Evolutionary conservation across 179 eudicot species (phyloP), one percentile per base, ranked within the genome.

Genomic region (Spinacia oleracea): DNA sequence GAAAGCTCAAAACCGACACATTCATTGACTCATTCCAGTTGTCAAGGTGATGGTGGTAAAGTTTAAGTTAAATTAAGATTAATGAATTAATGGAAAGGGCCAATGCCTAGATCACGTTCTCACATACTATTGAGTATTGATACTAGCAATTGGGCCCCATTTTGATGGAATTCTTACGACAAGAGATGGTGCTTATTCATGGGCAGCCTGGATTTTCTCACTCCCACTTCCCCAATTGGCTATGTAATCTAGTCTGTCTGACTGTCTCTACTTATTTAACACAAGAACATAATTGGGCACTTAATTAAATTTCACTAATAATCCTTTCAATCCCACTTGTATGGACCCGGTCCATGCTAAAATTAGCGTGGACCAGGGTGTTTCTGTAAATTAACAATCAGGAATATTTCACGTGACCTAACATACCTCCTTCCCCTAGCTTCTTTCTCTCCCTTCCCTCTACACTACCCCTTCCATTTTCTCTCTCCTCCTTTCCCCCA

Each of bases 151-250:
- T 34, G 68, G 74, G 58, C 31, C 78, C 77, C 55, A 63, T 10
- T 38, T 65, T 43, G 45, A 16, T 68, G 40, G 20, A 35, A 50
- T 53, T 69, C 21, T 38, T 55, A 69, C 34, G 62, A 43, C 75
- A 71, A 68, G 74, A 66, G 40, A 50, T 21, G 64, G 65, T 73
- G 82, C 73, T 67, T 34, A 27, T 73, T 14, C 73, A 73, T 73
- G 82, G 78, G 78, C 82, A 79, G 82, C 82, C 82, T 79, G 82
- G 82, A 79, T 9, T 51, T 62, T 64, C 67, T 73, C 20, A 50
- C n/a, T n/a, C n/a, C n/a, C n/a, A n/a, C n/a, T n/a, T n/a, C n/a
- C n/a, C n/a, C n/a, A n/a, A n/a, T n/a, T n/a, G n/a, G n/a, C n/a
- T n/a, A n/a, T n/a, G n/a, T n/a, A n/a, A n/a, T n/a, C n/a, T n/a